These are phyloP conservation scores for Albophoma yamanashiensis DNA, from an alignment of 2,329 filamentous ascomycete genomes.

Conservation along the genomic window DNA sequence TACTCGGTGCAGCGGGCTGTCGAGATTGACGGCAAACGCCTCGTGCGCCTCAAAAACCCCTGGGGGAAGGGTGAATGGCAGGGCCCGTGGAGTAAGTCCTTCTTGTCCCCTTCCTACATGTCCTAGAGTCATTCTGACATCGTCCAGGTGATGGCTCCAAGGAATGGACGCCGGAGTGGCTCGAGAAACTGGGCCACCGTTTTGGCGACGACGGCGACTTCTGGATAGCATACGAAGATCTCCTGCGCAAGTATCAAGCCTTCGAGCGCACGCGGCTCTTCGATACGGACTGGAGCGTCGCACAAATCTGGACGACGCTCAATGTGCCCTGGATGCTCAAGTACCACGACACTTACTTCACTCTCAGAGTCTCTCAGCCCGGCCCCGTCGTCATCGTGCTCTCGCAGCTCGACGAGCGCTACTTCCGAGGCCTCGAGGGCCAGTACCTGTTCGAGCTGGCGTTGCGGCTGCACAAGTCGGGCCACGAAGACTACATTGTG, in stretches of 20 bases:
- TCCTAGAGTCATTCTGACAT: conserved; percentile 6
- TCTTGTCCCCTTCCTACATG: not conserved
- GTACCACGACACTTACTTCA: conserved; percentile 43
- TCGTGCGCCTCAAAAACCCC: conserved; percentile 62
- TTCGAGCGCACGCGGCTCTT: conserved; percentile 50
- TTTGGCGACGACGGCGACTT: conserved; percentile 68
- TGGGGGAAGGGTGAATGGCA: conserved; percentile 78
- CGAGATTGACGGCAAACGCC: conserved; percentile 44
- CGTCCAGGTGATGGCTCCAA: conserved; percentile 57
- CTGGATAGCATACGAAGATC: conserved; percentile 49
- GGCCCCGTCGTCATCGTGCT: conserved; percentile 45
- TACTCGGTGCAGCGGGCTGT: conserved; percentile 52
- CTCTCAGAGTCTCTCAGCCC: conserved; percentile 35
- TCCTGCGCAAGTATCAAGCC: conserved; percentile 46
- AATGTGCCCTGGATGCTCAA: conserved; percentile 44
- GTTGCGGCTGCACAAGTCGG: conserved; percentile 41
- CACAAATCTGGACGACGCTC: conserved; percentile 37
- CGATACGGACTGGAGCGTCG: conserved; percentile 40
- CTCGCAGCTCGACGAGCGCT: conserved; percentile 46
- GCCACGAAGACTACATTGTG: conserved; percentile 41
- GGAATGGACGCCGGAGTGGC: conserved; percentile 75
- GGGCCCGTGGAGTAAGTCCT: conserved; percentile 56
- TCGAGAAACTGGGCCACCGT: conserved; percentile 58
- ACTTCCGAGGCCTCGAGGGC: conserved; percentile 45
- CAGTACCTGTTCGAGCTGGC: conserved; percentile 44